Evolutionary conservation across 805 yeast species (phyloP).

Genomic region (Saturnispora zaruensis): DNA sequence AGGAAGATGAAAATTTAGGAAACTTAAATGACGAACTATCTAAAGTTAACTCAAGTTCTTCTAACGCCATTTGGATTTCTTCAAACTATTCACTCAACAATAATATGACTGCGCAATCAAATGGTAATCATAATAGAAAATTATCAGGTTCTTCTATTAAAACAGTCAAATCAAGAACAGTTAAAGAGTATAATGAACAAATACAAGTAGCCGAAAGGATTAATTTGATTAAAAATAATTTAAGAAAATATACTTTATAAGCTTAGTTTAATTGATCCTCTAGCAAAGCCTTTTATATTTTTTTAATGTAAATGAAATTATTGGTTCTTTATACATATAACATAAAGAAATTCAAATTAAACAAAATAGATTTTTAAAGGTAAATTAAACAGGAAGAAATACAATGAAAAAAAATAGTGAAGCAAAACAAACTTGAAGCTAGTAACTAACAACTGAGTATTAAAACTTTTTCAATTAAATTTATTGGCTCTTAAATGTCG

Average conservation of each 20-base stretch:
- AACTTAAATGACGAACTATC: not conserved
- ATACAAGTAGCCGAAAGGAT: conserved; percentile 18
- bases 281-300: too few species aligned
- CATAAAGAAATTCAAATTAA: not conserved
- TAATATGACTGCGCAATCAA: not conserved
- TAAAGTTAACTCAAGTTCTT: not conserved
- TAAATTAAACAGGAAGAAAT: too few species aligned
- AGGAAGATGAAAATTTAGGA: not conserved
- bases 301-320: too few species aligned
- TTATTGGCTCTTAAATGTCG: conserved; percentile 7
- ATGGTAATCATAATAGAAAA: not conserved
- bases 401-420: not conserved
- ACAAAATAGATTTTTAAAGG: too few species aligned
- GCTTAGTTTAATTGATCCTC: not conserved
- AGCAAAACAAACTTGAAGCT: not conserved
- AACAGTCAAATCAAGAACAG: conserved; percentile 4
- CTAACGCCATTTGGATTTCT: not conserved
- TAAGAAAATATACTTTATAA: conserved; percentile 10
- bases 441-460: not conserved
- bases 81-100: not conserved
- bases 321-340: too few species aligned
- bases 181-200: conserved; percentile 5
- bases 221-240: conserved; percentile 20
- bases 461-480: not conserved
- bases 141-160: not conserved